A percentile compares a stretch with the other conserved stretches of the same genome.
Conservation (phyloP, 768 basidiomycete genomes). For the Leccinum longicurvipes region DNA sequence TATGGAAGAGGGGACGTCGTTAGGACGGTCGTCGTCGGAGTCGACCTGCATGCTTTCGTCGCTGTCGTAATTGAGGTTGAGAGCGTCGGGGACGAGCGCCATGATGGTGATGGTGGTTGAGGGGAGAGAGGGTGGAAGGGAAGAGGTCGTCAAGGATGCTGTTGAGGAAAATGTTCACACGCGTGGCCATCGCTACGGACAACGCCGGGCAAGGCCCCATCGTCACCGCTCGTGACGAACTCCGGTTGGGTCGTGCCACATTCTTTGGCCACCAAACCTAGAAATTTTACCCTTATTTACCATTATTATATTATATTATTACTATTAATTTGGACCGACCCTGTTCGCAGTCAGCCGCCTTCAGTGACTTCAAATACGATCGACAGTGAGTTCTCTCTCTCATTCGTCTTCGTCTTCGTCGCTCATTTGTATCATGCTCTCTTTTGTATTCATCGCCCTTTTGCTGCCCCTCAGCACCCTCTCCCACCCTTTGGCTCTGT, state of each 20-base stretch:
- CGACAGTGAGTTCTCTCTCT: neutral
- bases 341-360: constrained; percentile 9
- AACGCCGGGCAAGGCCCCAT: constrained; percentile 42
- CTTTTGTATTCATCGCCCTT: constrained; percentile 14
- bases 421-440: constrained; percentile 24
- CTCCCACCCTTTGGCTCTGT: constrained; percentile 17
- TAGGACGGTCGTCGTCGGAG: constrained; percentile 45
- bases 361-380: constrained; percentile 2
- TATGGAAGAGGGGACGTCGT: constrained; percentile 14
- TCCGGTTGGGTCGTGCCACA: constrained; percentile 35
- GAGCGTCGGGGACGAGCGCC: constrained; percentile 40
- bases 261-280: constrained; percentile 29
- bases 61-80: constrained; percentile 52
- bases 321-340: too few relatives aligned
- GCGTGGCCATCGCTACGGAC: constrained; percentile 42
- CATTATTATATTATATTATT: constrained; percentile 1
- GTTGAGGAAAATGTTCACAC: constrained; percentile 41
- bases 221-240: constrained; percentile 42
- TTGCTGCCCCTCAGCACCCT: constrained; percentile 18
- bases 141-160: constrained; percentile 40
- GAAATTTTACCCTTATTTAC: constrained; percentile 9
- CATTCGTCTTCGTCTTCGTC: neutral
- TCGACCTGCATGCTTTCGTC: constrained; percentile 71
- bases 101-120: constrained; percentile 35
- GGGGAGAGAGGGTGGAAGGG: constrained; percentile 33